Percentiles rank a stretch among this genome's conserved stretches.
These are phyloP conservation scores for Blumeriella jaapii DNA, from an alignment of 2,329 filamentous ascomycete species.

Conservation along the genomic window DNA sequence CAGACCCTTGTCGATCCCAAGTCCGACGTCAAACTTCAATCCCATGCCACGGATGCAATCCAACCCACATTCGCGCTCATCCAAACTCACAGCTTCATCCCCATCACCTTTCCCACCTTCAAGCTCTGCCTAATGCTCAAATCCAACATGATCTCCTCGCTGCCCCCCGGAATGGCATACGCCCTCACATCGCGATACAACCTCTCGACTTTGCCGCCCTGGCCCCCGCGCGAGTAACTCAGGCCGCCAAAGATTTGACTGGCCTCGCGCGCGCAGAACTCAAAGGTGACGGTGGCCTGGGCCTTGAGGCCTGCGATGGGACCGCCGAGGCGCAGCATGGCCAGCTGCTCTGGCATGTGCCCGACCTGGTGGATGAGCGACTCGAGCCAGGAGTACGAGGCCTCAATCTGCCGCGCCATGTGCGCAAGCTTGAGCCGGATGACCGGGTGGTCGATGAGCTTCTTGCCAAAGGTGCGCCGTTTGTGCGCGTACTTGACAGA, in stretches of 20 bases:
- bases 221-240: constrained; percentile 83
- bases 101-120: constrained; percentile 78
- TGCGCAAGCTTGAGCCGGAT: constrained; percentile 96
- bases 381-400: constrained; percentile 94
- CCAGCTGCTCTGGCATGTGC: constrained; percentile 87
- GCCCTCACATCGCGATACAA: constrained; percentile 91
- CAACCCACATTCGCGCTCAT: too few species aligned
- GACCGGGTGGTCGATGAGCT: constrained; percentile 90
- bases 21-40: too few species aligned
- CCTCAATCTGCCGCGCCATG: constrained; percentile 97
- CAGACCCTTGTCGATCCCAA: too few species aligned
- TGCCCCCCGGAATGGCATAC: constrained; percentile 91
- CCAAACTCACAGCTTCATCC: constrained; percentile 99
- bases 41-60: too few species aligned
- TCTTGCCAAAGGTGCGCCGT: constrained; percentile 91
- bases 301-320: constrained; percentile 92
- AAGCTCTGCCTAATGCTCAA: constrained; percentile 85
- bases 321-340: constrained; percentile 90
- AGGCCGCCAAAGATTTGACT: constrained; percentile 95
- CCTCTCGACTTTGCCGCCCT: constrained; percentile 90
- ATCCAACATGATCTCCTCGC: constrained; percentile 98
- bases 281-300: constrained; percentile 86
- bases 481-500: constrained; percentile 95
- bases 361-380: constrained; percentile 88
- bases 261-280: constrained; percentile 94